A percentile compares a stretch with the other conserved stretches of the same genome.
phyloP scores from a whole-genome alignment of 305 asterid genomes.

The Nicotiana rustica region DNA sequence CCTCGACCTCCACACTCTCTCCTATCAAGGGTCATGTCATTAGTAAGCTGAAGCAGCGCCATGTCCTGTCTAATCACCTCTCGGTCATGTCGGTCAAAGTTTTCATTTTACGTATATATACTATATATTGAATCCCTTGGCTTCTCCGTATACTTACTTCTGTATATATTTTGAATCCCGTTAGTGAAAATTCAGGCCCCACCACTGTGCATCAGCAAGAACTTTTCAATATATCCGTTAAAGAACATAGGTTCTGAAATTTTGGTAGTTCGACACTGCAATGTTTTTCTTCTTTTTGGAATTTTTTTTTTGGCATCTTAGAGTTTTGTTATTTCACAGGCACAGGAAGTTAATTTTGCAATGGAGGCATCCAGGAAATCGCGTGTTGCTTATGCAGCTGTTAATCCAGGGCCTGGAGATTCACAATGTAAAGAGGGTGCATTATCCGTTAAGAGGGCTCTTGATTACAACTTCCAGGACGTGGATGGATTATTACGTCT shows the following conservation, averaged over 20 bases:
- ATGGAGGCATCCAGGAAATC: constrained; percentile 98
- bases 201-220: not conserved
- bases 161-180: too few species aligned
- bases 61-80: too few species aligned
- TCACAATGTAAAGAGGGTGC: constrained; percentile 62
- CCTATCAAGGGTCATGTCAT: too few species aligned
- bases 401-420: constrained; percentile 66
- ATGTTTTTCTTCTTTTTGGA: constrained; percentile 13
- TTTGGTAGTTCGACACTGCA: not conserved
- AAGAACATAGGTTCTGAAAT: not conserved
- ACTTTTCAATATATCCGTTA: constrained; percentile 2
- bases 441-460: constrained; percentile 71
- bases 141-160: too few species aligned
- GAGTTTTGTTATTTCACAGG: constrained; percentile 55
- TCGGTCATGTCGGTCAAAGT: too few species aligned
- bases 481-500: constrained; percentile 81
- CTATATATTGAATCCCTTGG: too few species aligned
- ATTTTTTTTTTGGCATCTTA: not conserved
- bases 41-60: too few species aligned
- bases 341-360: constrained; percentile 78
- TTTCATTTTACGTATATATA: too few species aligned
- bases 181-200: too few species aligned
- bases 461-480: constrained; percentile 92
- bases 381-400: constrained; percentile 69
- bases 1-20: too few species aligned